phyloP scores from a whole-genome alignment of 225 moss, liverwort and hornwort genomes.

The Physcomitrellopsis africana region DNA sequence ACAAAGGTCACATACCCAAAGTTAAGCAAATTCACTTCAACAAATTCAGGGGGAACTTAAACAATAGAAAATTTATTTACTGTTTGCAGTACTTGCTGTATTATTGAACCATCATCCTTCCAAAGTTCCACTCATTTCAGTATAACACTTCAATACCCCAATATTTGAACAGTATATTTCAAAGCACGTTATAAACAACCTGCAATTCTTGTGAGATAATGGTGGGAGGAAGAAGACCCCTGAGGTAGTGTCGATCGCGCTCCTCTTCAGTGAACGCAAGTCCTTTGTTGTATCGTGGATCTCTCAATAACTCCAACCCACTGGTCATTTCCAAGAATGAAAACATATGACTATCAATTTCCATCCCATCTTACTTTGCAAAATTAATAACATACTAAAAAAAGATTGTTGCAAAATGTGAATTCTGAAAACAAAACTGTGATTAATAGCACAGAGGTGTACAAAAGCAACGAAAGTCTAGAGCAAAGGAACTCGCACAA shows the following conservation, averaged over 20 bases:
- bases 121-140: constrained; percentile 7
- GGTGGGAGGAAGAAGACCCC: constrained; percentile 85
- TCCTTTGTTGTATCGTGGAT: constrained; percentile 91
- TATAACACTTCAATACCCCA: constrained; percentile 9
- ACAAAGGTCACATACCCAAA: constrained; percentile 10
- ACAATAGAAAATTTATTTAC: background rate
- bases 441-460: constrained; percentile 6
- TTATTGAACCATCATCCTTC: background rate
- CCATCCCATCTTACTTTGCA: background rate
- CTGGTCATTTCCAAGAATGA: constrained; percentile 45
- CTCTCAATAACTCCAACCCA: constrained; percentile 80
- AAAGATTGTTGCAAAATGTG: constrained; percentile 6
- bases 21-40: constrained; percentile 13
- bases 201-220: constrained; percentile 80
- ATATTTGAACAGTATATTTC: background rate
- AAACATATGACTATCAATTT: constrained; percentile 8
- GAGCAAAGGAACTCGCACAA: background rate
- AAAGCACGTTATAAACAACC: constrained; percentile 32
- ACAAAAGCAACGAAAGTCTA: constrained; percentile 14
- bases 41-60: background rate
- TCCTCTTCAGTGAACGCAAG: constrained; percentile 76
- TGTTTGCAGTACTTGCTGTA: constrained; percentile 9
- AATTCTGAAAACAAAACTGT: constrained; percentile 13
- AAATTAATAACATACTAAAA: background rate
- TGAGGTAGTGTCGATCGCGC: constrained; percentile 77